Conservation (phyloP, 139 green algal species). For the Desmodesmus armatus region DNA sequence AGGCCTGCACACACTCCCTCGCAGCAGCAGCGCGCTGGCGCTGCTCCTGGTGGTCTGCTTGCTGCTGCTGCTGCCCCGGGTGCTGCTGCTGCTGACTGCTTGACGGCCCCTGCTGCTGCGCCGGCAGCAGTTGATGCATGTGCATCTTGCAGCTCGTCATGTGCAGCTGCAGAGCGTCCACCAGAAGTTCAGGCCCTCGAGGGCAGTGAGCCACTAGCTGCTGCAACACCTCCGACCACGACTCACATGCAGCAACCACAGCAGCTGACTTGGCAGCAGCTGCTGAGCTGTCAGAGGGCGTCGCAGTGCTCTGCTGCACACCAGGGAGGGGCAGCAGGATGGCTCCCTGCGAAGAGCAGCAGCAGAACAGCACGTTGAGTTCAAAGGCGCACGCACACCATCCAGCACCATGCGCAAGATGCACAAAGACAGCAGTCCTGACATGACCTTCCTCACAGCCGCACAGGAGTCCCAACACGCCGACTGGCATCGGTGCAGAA, state of each 20-base stretch:
- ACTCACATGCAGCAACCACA: not conserved
- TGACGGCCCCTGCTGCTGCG: not conserved
- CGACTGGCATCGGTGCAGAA: too few relatives aligned
- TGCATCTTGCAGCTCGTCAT: conserved; percentile 30
- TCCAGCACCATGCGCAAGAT: too few relatives aligned
- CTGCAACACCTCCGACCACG: conserved; percentile 24
- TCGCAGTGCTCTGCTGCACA: not conserved
- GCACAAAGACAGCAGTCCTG: too few relatives aligned
- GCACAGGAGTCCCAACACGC: too few relatives aligned
- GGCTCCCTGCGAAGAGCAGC: not conserved
- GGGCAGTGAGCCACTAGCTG: conserved; percentile 35
- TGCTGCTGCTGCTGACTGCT: not conserved
- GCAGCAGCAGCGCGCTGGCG: conserved; percentile 1
- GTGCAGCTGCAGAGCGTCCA: conserved; percentile 43
- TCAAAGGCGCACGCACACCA: too few relatives aligned
- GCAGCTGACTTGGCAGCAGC: not conserved
- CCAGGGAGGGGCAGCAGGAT: conserved; percentile 29
- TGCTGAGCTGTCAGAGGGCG: not conserved
- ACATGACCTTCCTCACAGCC: too few relatives aligned
- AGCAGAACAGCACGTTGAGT: not conserved
- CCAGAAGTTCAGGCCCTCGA: conserved; percentile 8
- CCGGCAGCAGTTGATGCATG: not conserved
- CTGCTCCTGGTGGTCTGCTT: not conserved
- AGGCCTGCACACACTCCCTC: conserved; percentile 3
- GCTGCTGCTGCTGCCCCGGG: conserved; percentile 11